A percentile compares a stretch with the other conserved stretches of the same genome.
phyloP scores from a whole-genome alignment of 2,329 filamentous ascomycete genomes.

The Triangularia verruculosa region DNA sequence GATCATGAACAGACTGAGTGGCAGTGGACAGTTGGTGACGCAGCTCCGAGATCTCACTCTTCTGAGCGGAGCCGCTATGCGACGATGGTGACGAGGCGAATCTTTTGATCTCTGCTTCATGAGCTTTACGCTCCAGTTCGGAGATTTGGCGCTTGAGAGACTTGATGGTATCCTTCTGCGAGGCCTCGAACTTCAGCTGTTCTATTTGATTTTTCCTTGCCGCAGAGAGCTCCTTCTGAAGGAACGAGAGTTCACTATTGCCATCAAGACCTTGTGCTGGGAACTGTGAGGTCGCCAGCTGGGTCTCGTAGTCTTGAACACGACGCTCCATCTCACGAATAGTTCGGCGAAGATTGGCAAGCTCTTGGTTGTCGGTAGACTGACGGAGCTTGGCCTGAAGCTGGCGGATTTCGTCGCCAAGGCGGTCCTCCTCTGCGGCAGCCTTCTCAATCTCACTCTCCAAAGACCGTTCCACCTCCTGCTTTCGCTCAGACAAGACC shows the following conservation, averaged over 20 bases:
- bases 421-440: conserved; percentile 61
- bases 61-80: conserved; percentile 48
- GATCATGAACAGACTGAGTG: conserved; percentile 57
- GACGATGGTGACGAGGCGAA: conserved; percentile 47
- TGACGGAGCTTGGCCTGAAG: conserved; percentile 46
- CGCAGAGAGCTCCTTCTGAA: conserved; percentile 61
- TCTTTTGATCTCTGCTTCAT: conserved; percentile 59
- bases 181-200: conserved; percentile 61
- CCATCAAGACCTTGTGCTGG: conserved; percentile 40
- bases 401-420: conserved; percentile 52
- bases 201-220: conserved; percentile 65
- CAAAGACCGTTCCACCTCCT: conserved; percentile 60
- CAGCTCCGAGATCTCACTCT: conserved; percentile 57
- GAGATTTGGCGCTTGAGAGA: conserved; percentile 62
- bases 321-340: conserved; percentile 64
- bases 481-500: conserved; percentile 53
- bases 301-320: conserved; percentile 52
- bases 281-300: conserved; percentile 37
- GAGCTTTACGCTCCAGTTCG: conserved; percentile 65
- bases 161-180: conserved; percentile 61
- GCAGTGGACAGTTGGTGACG: conserved; percentile 59
- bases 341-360: conserved; percentile 58
- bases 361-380: conserved; percentile 51
- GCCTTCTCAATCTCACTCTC: conserved; percentile 65
- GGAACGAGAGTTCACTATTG: conserved; percentile 54